Conservation (phyloP, 441 rosid species). For the Arabidopsis hybrid region DNA sequence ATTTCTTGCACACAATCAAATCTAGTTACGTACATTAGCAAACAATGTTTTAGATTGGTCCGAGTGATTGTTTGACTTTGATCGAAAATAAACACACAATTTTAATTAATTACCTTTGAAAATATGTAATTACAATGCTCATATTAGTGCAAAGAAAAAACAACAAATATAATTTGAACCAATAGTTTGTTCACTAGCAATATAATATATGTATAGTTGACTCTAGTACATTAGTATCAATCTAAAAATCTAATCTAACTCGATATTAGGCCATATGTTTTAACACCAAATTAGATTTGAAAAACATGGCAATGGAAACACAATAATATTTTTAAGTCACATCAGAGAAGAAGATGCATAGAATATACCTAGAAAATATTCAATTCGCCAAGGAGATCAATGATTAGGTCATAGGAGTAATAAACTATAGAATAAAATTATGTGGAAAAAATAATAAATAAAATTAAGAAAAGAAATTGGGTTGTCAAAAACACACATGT, state of each 20-base stretch:
- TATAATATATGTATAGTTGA: not conserved
- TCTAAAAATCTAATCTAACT: not conserved
- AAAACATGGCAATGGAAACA: not conserved
- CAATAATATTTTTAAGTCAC: conserved; percentile 23
- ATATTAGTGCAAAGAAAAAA: not conserved
- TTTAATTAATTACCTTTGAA: not conserved
- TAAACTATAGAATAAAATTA: conserved; percentile 3
- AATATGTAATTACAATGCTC: conserved; percentile 1
- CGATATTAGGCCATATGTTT: conserved; percentile 6
- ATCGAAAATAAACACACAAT: not conserved
- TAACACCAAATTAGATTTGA: conserved; percentile 26
- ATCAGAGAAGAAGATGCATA: conserved; percentile 33
- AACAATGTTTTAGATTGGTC: conserved; percentile 20
- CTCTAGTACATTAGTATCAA: not conserved
- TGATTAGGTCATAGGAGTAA: conserved; percentile 36
- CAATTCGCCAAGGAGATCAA: conserved; percentile 27
- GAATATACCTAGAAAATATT: conserved; percentile 36
- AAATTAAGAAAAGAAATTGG: not conserved
- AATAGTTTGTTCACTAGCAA: not conserved
- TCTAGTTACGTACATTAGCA: conserved; percentile 27
- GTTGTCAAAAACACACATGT: conserved; percentile 35
- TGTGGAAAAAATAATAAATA: conserved; percentile 5
- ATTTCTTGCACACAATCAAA: conserved; percentile 37
- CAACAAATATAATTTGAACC: not conserved
- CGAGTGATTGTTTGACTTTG: conserved; percentile 1